These are phyloP conservation scores for Penicillium malachiteum DNA, from an alignment of 495 filamentous ascomycete genomes.

Conservation along the genomic window DNA sequence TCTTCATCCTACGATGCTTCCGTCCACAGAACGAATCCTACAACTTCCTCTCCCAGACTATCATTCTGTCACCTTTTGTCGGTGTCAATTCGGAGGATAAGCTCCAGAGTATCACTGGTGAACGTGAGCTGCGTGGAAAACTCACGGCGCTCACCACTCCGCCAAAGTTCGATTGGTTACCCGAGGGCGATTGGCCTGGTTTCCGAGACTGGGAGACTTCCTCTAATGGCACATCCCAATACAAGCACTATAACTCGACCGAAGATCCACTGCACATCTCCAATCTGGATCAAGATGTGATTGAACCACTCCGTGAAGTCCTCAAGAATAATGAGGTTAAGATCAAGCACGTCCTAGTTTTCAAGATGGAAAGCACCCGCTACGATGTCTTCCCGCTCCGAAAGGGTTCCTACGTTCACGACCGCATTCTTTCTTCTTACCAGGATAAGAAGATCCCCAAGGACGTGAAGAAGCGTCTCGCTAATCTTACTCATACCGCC, in stretches of 20 bases:
- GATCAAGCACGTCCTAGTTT: conserved; percentile 42
- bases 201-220: conserved; percentile 27
- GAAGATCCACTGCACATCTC: conserved; percentile 41
- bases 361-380: conserved; percentile 45
- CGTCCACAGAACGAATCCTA: conserved; percentile 22
- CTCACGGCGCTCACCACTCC: conserved; percentile 21
- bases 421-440: conserved; percentile 35
- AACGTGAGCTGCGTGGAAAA: conserved; percentile 15
- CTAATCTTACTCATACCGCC: conserved; percentile 34
- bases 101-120: conserved; percentile 13
- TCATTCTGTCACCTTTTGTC: conserved; percentile 21
- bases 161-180: conserved; percentile 24
- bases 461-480: conserved; percentile 25
- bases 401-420: conserved; percentile 28
- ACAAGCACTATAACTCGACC: conserved; percentile 35
- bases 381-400: conserved; percentile 44
- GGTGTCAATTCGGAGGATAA: conserved; percentile 23
- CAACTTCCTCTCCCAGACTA: conserved; percentile 25
- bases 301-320: conserved; percentile 28
- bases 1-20: conserved; percentile 17
- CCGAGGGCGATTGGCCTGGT: conserved; percentile 21
- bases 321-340: conserved; percentile 25
- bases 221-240: not conserved
- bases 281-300: conserved; percentile 33
- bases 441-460: conserved; percentile 18